phyloP scores from a whole-genome alignment of 768 basidiomycete genomes.

The Pleurotus ostreatus region DNA sequence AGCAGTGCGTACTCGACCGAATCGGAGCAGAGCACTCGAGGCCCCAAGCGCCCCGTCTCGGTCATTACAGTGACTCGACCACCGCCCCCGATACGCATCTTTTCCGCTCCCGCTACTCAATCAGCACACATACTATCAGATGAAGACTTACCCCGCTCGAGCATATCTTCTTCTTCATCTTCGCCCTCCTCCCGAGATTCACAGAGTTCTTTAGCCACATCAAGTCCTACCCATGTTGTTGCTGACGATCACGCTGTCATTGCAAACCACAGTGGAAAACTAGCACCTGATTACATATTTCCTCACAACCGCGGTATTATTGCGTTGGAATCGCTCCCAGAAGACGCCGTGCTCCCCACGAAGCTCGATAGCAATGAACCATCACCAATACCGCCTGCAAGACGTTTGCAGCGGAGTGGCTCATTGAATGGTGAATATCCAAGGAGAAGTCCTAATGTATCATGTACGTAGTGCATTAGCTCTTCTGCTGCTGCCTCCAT shows the following conservation, averaged over 20 bases:
- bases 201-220: slow-evolving; percentile 15
- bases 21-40: not conserved
- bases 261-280: slow-evolving; percentile 33
- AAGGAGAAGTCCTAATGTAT: not conserved
- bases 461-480: not conserved
- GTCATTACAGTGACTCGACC: slow-evolving; percentile 2
- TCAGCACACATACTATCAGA: slow-evolving; percentile 1
- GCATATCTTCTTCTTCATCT: not conserved
- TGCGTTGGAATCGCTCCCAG: slow-evolving; percentile 14
- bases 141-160: slow-evolving; percentile 5
- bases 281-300: not conserved
- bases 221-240: slow-evolving; percentile 27
- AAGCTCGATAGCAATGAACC: not conserved
- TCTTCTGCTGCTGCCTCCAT: not conserved
- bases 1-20: slow-evolving; percentile 9
- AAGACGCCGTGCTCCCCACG: slow-evolving; percentile 10
- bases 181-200: slow-evolving; percentile 17
- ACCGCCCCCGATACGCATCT: not conserved
- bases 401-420: not conserved
- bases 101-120: not conserved
- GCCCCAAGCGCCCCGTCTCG: not conserved
- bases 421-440: not conserved
- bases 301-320: not conserved
- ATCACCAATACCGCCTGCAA: not conserved
- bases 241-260: slow-evolving; percentile 35